A percentile compares a stretch with the other conserved stretches of the same genome.
Conservation (phyloP, 352 stramenopile species). For the Phytophthora brassicae region DNA sequence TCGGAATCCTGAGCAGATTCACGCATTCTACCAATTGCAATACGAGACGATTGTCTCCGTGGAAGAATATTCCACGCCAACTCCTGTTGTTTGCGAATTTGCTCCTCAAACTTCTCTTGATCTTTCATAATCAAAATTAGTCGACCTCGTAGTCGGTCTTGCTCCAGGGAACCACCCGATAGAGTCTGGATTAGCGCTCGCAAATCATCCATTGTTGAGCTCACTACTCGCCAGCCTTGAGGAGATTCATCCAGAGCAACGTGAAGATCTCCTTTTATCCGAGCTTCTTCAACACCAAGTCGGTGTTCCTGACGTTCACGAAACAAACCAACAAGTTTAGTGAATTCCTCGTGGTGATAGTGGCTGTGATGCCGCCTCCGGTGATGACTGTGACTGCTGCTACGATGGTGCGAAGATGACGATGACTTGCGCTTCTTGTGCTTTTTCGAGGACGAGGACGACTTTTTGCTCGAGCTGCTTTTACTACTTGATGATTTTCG, state of each 20-base stretch:
- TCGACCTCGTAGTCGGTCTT: constrained; percentile 69
- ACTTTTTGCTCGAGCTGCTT: constrained; percentile 59
- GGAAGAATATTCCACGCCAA: constrained; percentile 76
- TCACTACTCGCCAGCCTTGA: constrained; percentile 68
- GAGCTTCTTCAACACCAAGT: constrained; percentile 51
- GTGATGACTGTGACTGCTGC: constrained; percentile 48
- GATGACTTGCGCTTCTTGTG: constrained; percentile 72
- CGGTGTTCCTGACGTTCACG: constrained; percentile 62
- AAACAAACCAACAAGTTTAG: constrained; percentile 59
- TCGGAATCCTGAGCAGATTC: constrained; percentile 64
- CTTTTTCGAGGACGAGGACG: constrained; percentile 60
- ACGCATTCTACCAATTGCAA: constrained; percentile 78
- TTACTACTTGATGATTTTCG: constrained; percentile 46
- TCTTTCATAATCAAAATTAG: constrained; percentile 82
- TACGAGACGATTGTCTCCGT: constrained; percentile 79
- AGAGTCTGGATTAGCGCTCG: constrained; percentile 55
- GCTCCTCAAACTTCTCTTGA: constrained; percentile 68
- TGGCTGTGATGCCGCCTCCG: constrained; percentile 65
- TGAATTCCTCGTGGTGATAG: constrained; percentile 65
- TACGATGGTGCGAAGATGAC: constrained; percentile 61
- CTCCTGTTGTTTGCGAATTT: constrained; percentile 69
- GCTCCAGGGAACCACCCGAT: constrained; percentile 66
- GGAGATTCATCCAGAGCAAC: constrained; percentile 48
- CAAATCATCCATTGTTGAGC: constrained; percentile 67
- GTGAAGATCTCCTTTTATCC: constrained; percentile 41